Evolutionary conservation across 2,329 filamentous ascomycete genomes (phyloP).

Genomic region (Blastomyces percursus): DNA sequence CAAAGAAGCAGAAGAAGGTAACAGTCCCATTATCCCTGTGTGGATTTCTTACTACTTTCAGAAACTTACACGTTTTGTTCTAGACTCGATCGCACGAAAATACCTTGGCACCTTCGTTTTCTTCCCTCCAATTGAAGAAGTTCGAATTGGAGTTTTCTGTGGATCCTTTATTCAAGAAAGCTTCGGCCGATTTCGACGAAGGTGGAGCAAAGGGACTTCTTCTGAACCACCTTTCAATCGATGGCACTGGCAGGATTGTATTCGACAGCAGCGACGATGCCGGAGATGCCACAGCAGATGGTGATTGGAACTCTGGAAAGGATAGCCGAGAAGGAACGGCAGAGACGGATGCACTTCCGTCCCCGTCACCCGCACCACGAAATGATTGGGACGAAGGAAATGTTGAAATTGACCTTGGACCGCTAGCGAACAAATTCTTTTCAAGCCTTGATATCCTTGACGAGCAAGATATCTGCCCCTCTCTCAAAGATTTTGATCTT

Average conservation of each 20-base stretch:
- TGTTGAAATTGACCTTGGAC: constrained; percentile 66
- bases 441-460: constrained; percentile 67
- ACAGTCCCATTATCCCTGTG: background rate
- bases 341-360: constrained; percentile 34
- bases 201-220: constrained; percentile 91
- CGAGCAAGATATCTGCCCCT: constrained; percentile 85
- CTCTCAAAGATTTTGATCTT: constrained; percentile 84
- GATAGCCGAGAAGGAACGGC: constrained; percentile 32
- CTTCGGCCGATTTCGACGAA: constrained; percentile 95
- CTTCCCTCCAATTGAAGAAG: constrained; percentile 85
- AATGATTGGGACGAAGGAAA: constrained; percentile 38
- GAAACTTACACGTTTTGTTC: constrained; percentile 14
- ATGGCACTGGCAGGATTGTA: constrained; percentile 81
- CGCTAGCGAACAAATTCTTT: constrained; percentile 72
- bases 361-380: constrained; percentile 23
- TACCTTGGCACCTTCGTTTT: constrained; percentile 83
- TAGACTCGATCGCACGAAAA: constrained; percentile 74
- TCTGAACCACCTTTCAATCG: constrained; percentile 93
- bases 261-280: constrained; percentile 95
- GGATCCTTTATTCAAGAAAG: constrained; percentile 98
- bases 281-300: constrained; percentile 40
- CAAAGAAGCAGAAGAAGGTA: constrained; percentile 62
- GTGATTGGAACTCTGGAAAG: constrained; percentile 23
- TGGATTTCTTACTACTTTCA: background rate
- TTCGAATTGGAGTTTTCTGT: constrained; percentile 95